Conservation (phyloP, 805 yeast genomes). For the Sugiyamaella lignohabitans region DNA sequence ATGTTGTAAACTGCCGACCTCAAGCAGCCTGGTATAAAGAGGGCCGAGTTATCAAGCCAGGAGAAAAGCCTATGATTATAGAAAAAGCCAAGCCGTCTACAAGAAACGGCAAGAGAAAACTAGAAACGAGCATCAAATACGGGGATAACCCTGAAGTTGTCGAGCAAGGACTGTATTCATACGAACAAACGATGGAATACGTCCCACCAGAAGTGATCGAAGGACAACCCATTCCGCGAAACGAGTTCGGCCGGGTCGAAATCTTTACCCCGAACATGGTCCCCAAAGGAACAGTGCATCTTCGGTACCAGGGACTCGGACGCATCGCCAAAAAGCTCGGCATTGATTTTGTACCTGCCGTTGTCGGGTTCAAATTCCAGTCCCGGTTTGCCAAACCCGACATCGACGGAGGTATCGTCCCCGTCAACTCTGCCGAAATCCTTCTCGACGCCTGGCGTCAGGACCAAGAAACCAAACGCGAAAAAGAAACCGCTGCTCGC, state of each 20-base stretch:
- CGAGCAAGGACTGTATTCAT: conserved; percentile 55
- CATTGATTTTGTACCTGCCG: conserved; percentile 68
- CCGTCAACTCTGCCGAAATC: conserved; percentile 37
- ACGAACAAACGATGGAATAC: conserved; percentile 60
- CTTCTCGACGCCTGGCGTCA: conserved; percentile 8
- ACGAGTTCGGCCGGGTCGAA: conserved; percentile 71
- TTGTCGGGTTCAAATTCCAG: conserved; percentile 65
- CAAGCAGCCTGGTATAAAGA: conserved; percentile 71
- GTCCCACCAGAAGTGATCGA: conserved; percentile 52
- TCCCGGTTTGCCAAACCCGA: conserved; percentile 47
- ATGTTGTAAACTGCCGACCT: conserved; percentile 50
- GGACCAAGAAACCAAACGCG: neutral
- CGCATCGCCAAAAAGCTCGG: conserved; percentile 56
- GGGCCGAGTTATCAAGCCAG: conserved; percentile 62
- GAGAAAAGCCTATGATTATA: conserved; percentile 50
- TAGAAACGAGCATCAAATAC: conserved; percentile 7
- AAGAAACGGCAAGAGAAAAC: conserved; percentile 6
- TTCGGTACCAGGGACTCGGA: conserved; percentile 47
- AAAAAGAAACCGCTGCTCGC: neutral
- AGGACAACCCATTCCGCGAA: conserved; percentile 54
- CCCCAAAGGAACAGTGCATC: conserved; percentile 59
- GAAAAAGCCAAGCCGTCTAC: conserved; percentile 24
- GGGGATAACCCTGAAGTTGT: conserved; percentile 16
- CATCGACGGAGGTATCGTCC: conserved; percentile 62
- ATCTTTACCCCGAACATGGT: conserved; percentile 65